Percentiles rank a stretch among this genome's conserved stretches.
Conservation (phyloP, 2,329 filamentous ascomycete species). For the Biscogniauxia mediterranea region DNA sequence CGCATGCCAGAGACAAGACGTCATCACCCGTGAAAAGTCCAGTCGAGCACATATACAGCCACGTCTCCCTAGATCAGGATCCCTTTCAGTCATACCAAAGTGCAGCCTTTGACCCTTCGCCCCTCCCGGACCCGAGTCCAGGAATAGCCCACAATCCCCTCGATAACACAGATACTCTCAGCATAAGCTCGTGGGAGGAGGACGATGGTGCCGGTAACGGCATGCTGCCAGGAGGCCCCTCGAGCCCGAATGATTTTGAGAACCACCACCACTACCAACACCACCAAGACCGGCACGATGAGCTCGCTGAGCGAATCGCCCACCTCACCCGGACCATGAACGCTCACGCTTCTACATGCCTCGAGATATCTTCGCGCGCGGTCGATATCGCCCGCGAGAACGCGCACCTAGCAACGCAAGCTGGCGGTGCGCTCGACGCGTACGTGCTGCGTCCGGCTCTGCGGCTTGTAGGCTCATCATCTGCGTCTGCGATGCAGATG, state of each 20-base stretch:
- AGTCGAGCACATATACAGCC: background rate
- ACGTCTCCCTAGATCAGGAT: background rate
- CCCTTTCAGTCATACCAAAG: background rate
- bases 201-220: background rate
- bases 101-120: background rate
- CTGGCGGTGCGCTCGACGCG: slow-evolving; percentile 8
- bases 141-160: background rate
- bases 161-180: background rate
- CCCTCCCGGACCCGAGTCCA: background rate
- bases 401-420: slow-evolving; percentile 11
- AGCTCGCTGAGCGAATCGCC: slow-evolving; percentile 1
- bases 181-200: background rate
- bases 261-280: background rate
- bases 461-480: background rate
- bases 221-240: background rate
- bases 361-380: slow-evolving; percentile 14
- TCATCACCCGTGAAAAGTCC: background rate
- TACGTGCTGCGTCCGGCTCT: slow-evolving; percentile 14
- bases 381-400: slow-evolving; percentile 16
- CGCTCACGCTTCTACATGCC: slow-evolving; percentile 6
- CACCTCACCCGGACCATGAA: background rate
- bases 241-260: background rate
- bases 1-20: background rate
- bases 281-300: background rate
- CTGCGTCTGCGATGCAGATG: background rate